Percentiles rank a stretch among this genome's conserved stretches.
Conservation (phyloP, 2,329 filamentous ascomycete genomes). For the Colletotrichum sp. region DNA sequence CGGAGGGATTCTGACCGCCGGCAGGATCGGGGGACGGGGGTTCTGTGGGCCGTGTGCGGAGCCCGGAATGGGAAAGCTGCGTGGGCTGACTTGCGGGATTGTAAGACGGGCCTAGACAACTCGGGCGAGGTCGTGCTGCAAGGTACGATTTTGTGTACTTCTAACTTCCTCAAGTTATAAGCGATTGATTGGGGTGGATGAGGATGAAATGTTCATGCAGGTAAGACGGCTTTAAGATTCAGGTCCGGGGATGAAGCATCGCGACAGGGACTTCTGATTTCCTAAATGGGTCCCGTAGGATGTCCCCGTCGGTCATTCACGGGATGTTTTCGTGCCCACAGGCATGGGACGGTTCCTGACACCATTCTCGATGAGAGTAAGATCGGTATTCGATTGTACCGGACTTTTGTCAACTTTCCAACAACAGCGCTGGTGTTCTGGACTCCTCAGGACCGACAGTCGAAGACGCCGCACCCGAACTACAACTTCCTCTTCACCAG, state of each 20-base stretch:
- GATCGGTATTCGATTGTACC: not conserved
- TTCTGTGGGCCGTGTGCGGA: not conserved
- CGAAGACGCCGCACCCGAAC: not conserved
- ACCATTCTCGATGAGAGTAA: not conserved
- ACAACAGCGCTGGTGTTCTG: fast-evolving
- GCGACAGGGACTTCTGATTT: not conserved
- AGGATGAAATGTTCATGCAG: not conserved
- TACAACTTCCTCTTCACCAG: slow-evolving; percentile 81
- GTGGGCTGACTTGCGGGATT: too few species aligned
- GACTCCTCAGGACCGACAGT: not conserved
- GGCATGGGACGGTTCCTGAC: not conserved
- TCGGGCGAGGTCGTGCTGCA: not conserved
- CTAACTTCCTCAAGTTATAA: too few species aligned
- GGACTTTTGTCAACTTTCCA: fast-evolving
- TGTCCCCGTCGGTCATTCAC: not conserved
- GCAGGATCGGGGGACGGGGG: not conserved
- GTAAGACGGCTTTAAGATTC: not conserved
- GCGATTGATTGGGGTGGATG: too few species aligned
- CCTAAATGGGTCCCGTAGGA: not conserved
- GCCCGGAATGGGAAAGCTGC: too few species aligned
- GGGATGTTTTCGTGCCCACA: not conserved
- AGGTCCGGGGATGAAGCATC: not conserved
- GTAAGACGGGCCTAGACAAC: too few species aligned
- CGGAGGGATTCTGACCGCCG: not conserved
- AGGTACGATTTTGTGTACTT: not conserved